Percentiles rank a stretch among this genome's conserved stretches.
Conservation (phyloP, 352 stramenopile species). For the Globisporangium uncinulatum region DNA sequence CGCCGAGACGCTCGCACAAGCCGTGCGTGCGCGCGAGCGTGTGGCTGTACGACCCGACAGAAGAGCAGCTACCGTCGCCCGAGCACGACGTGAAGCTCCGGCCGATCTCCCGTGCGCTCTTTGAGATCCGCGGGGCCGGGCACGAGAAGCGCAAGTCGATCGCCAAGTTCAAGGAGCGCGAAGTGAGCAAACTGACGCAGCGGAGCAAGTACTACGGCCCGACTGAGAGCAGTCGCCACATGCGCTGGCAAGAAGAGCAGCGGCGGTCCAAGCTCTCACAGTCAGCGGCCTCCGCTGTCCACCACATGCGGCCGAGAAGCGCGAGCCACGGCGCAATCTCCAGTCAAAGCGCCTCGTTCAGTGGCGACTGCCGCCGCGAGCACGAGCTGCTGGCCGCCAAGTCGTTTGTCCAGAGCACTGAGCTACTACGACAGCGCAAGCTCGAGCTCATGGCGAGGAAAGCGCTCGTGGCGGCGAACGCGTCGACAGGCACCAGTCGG, state of each 20-base stretch:
- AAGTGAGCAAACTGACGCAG: slow-evolving; percentile 43
- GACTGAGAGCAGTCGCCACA: slow-evolving; percentile 71
- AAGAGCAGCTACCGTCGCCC: slow-evolving; percentile 23
- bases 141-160: slow-evolving; percentile 49
- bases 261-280: slow-evolving; percentile 34
- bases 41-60: slow-evolving; percentile 64
- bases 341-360: slow-evolving; percentile 8
- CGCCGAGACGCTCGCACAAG: slow-evolving; percentile 17
- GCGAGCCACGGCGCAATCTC: slow-evolving; percentile 32
- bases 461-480: slow-evolving; percentile 3
- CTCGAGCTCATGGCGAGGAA: slow-evolving; percentile 13
- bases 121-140: slow-evolving; percentile 61
- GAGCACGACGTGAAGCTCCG: slow-evolving; percentile 59
- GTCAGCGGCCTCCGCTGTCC: slow-evolving; percentile 5
- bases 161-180: slow-evolving; percentile 48
- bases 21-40: slow-evolving; percentile 35
- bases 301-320: slow-evolving; percentile 18
- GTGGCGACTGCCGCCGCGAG: slow-evolving; percentile 23
- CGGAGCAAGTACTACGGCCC: slow-evolving; percentile 75
- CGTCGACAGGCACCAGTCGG: background rate
- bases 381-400: slow-evolving; percentile 31
- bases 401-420: slow-evolving; percentile 59
- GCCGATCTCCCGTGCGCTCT: slow-evolving; percentile 70
- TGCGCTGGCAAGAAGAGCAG: slow-evolving; percentile 69
- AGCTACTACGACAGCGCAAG: slow-evolving; percentile 33